These are phyloP conservation scores for Dictyostelium purpureum DNA, from an alignment of 78 protist genomes.

Conservation along the genomic window DNA sequence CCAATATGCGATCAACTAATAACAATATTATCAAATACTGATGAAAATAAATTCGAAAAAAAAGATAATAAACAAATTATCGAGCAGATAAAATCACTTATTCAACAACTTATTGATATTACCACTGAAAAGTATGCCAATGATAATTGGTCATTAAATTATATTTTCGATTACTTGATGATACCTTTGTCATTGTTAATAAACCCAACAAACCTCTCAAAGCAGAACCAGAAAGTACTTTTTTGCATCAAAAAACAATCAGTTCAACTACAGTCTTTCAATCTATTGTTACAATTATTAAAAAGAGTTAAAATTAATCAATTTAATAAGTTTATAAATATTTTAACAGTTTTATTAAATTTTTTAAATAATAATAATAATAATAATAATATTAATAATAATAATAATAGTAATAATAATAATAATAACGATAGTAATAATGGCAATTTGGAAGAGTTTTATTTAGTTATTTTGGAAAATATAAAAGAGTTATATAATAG, in stretches of 20 bases:
- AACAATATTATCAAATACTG: conserved; percentile 14
- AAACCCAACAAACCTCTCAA: background rate
- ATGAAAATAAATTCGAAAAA: background rate
- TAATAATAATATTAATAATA: background rate
- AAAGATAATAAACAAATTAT: background rate
- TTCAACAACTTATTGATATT: background rate
- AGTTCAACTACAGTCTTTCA: background rate
- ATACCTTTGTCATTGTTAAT: conserved; percentile 41
- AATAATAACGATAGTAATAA: background rate
- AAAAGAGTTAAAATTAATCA: background rate
- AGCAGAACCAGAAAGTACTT: background rate
- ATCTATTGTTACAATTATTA: background rate
- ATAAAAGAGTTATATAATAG: background rate
- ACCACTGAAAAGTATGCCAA: background rate
- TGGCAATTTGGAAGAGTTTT: background rate
- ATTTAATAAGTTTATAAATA: background rate
- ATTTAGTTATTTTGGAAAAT: background rate
- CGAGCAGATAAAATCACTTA: background rate
- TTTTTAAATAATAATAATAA: background rate
- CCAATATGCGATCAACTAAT: conserved; percentile 49
- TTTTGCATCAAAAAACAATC: background rate
- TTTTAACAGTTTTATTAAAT: background rate
- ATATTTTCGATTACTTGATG: conserved; percentile 17
- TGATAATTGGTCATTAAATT: background rate
- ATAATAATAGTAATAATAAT: background rate